Conservation (phyloP, 176 grass and related monocot species). For the Areca catechu region DNA sequence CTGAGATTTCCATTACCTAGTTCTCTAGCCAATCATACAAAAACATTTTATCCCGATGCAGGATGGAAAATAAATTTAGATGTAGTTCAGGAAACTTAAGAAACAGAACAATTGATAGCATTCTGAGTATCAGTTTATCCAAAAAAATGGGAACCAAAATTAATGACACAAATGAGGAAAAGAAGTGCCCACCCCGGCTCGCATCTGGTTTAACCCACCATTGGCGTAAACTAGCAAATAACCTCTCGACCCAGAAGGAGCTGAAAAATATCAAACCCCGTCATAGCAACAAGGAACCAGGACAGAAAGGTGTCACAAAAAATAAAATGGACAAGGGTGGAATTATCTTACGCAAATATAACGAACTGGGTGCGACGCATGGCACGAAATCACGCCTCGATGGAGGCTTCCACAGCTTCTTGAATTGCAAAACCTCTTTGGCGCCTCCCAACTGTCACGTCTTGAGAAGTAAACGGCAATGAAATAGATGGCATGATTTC, state of each 20-base stretch:
- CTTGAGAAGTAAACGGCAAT: slow-evolving; percentile 29
- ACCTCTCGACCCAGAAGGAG: slow-evolving; percentile 29
- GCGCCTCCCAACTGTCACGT: slow-evolving; percentile 62
- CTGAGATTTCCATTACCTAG: too few relatives aligned
- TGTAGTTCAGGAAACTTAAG: too few relatives aligned
- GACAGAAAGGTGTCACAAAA: neutral
- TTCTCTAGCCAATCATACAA: too few relatives aligned
- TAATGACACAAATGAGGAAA: neutral
- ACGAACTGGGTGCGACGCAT: slow-evolving; percentile 34
- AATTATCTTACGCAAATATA: slow-evolving; percentile 36
- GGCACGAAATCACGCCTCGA: slow-evolving; percentile 43
- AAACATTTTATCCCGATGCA: too few relatives aligned
- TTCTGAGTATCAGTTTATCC: too few relatives aligned
- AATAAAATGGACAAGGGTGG: neutral
- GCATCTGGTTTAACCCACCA: slow-evolving; percentile 98
- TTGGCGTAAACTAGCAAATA: slow-evolving; percentile 80
- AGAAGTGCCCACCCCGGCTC: slow-evolving; percentile 55
- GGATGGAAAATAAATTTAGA: too few relatives aligned
- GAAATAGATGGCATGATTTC: slow-evolving; percentile 18
- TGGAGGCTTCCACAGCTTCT: slow-evolving; percentile 59
- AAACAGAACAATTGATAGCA: too few relatives aligned
- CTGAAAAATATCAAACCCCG: neutral
- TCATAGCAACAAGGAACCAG: neutral
- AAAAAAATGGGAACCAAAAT: too few relatives aligned
- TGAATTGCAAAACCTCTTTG: slow-evolving; percentile 8